Percentiles rank a stretch among this genome's conserved stretches.
Conservation (phyloP, 2,329 filamentous ascomycete genomes). For the Fusarium anguioides region DNA sequence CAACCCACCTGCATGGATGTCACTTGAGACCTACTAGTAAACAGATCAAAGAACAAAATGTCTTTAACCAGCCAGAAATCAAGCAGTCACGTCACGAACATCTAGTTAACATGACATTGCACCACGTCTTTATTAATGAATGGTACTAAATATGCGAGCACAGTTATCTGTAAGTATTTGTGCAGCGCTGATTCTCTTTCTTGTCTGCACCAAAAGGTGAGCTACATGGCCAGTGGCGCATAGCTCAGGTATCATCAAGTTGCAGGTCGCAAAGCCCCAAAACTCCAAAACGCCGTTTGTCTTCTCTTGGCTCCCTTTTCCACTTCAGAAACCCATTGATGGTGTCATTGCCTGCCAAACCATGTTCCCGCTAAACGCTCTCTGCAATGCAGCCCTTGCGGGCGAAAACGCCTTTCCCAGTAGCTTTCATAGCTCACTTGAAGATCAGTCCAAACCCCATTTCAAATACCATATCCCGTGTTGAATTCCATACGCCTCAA, state of each 20-base stretch:
- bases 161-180: background rate
- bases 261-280: conserved; percentile 32
- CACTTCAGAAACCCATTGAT: conserved; percentile 7
- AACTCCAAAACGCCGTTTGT: conserved; percentile 39
- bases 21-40: no score
- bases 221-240: conserved; percentile 26
- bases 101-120: no score
- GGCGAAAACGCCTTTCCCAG: conserved; percentile 23
- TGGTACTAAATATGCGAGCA: conserved; percentile 1
- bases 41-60: no score
- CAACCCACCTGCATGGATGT: no score
- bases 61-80: no score
- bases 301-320: conserved; percentile 13
- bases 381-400: conserved; percentile 12
- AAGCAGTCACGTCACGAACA: no score
- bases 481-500: conserved; percentile 13
- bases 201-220: conserved; percentile 32
- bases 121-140: conserved; percentile 2
- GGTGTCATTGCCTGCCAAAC: background rate
- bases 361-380: conserved; percentile 16
- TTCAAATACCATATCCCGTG: conserved; percentile 13
- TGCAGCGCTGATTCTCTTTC: conserved; percentile 3
- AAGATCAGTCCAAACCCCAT: conserved; percentile 25
- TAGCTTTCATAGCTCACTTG: conserved; percentile 16
- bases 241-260: conserved; percentile 47